These are phyloP conservation scores for Hirschfeldia incana DNA, from an alignment of 345 rosid genomes.

Conservation along the genomic window DNA sequence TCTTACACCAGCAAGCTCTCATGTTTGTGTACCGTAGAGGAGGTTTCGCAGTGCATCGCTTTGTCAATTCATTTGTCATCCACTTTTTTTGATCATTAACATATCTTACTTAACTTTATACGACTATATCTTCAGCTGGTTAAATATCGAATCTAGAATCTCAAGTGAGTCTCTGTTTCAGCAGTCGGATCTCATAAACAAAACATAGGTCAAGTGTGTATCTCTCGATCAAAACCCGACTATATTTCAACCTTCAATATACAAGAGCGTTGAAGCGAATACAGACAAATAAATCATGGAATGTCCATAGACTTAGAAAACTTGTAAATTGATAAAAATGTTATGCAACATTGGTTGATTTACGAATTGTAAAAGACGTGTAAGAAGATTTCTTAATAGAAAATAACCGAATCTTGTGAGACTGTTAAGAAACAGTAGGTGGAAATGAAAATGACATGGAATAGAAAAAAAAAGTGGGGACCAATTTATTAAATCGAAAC, in stretches of 20 bases:
- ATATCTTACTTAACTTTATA: neutral
- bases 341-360: neutral
- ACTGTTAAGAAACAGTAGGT: neutral
- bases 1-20: slow-evolving; percentile 7
- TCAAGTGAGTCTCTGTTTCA: neutral
- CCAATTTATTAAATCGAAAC: neutral
- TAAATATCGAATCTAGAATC: neutral
- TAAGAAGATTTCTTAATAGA: neutral
- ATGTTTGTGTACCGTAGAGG: slow-evolving; percentile 13
- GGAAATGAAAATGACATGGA: slow-evolving; percentile 17
- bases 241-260: neutral
- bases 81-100: neutral
- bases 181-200: neutral
- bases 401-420: neutral
- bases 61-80: neutral
- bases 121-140: neutral
- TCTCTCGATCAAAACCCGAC: neutral
- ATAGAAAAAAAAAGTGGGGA: neutral
- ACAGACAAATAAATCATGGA: neutral
- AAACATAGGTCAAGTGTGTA: neutral
- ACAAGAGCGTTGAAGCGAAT: neutral
- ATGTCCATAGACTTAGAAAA: neutral
- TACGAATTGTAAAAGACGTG: neutral
- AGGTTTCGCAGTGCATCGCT: slow-evolving; percentile 4
- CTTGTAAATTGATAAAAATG: neutral